Evolutionary conservation across 2,329 filamentous ascomycete genomes (phyloP).

Genomic region (Diaporthe velutina): DNA sequence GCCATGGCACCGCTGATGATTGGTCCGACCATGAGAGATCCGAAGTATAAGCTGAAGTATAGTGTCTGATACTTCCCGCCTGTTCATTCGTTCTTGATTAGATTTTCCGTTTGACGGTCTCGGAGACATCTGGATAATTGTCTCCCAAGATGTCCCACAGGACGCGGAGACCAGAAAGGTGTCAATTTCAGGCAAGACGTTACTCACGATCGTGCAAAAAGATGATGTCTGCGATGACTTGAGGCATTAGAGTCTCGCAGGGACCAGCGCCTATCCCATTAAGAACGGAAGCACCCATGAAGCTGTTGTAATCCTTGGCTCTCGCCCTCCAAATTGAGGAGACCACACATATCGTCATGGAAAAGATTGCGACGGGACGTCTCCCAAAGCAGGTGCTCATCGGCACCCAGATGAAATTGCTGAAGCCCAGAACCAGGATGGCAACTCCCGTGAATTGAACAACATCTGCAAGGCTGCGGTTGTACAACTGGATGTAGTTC

Average conservation of each 20-base stretch:
- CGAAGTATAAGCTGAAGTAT: conserved; percentile 75
- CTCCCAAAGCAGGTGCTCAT: conserved; percentile 61
- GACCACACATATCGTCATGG: conserved; percentile 56
- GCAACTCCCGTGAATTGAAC: conserved; percentile 62
- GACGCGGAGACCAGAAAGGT: background rate
- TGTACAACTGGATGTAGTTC: conserved; percentile 66
- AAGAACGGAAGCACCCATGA: conserved; percentile 73
- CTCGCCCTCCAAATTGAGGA: conserved; percentile 66
- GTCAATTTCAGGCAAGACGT: background rate
- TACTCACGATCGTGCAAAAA: conserved; percentile 70
- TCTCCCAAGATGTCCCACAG: too few relatives aligned
- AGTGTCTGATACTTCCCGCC: conserved; percentile 62
- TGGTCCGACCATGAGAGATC: conserved; percentile 65
- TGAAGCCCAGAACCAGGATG: conserved; percentile 61
- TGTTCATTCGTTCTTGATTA: background rate
- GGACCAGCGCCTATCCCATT: conserved; percentile 74
- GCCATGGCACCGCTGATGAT: conserved; percentile 68
- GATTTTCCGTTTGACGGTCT: background rate
- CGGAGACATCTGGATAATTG: background rate
- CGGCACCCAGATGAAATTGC: conserved; percentile 68
- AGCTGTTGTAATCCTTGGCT: conserved; percentile 69
- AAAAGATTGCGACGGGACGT: conserved; percentile 60
- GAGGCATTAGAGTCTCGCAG: conserved; percentile 72
- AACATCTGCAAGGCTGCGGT: conserved; percentile 65
- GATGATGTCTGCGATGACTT: conserved; percentile 74